phyloP scores from a whole-genome alignment of 768 basidiomycete species.

The Boletellus ananas region DNA sequence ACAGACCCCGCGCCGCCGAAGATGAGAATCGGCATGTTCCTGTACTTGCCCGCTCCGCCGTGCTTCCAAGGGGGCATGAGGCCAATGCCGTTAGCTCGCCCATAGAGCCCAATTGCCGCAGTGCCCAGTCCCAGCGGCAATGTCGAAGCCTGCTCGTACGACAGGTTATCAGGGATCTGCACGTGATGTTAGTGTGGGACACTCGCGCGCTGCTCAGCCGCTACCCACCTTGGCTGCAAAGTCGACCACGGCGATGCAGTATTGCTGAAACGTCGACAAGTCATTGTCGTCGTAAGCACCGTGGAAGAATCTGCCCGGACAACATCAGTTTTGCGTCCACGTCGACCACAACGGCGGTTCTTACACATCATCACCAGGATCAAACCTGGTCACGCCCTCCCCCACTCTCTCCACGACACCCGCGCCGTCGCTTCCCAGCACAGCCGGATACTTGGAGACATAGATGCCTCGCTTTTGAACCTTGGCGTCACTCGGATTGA shows the following conservation, averaged over 20 bases:
- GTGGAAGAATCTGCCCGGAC: constrained; percentile 36
- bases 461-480: constrained; percentile 40
- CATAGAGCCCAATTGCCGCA: constrained; percentile 50
- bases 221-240: constrained; percentile 38
- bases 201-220: neutral
- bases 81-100: constrained; percentile 37
- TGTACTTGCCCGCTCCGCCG: constrained; percentile 38
- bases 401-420: constrained; percentile 52
- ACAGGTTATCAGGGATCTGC: constrained; percentile 44
- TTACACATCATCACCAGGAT: constrained; percentile 53
- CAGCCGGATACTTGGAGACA: constrained; percentile 40
- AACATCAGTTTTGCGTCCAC: constrained; percentile 21
- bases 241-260: constrained; percentile 38
- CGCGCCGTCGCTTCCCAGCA: constrained; percentile 48
- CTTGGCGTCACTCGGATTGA: constrained; percentile 56
- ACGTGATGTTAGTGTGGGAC: constrained; percentile 8
- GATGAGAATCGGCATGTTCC: constrained; percentile 43
- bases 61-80: constrained; percentile 38
- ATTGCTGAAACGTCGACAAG: constrained; percentile 43
- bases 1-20: constrained; percentile 48
- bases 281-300: constrained; percentile 38
- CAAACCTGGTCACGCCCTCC: constrained; percentile 46
- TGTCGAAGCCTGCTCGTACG: constrained; percentile 47
- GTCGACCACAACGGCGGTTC: constrained; percentile 16
- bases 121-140: constrained; percentile 48